phyloP scores from a whole-genome alignment of 2,329 filamentous ascomycete species.

The Cryoendolithus antarcticus region DNA sequence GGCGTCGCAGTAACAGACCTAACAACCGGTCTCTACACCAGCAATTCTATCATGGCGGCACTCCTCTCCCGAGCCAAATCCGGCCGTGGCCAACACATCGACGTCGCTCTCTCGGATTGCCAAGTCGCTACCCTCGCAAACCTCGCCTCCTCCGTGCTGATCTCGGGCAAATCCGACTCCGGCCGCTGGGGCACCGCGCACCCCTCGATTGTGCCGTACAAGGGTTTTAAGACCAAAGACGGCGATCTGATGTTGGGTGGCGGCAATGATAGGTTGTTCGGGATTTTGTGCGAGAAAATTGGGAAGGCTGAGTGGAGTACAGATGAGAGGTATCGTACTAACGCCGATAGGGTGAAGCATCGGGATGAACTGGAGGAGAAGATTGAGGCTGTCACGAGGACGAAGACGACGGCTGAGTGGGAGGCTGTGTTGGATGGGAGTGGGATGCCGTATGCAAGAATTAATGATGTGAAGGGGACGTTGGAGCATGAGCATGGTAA shows the following conservation, averaged over 20 bases:
- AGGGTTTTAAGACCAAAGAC: constrained; percentile 58
- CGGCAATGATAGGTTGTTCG: constrained; percentile 51
- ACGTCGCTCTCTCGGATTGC: constrained; percentile 82
- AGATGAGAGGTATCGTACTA: constrained; percentile 46
- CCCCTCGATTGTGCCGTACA: constrained; percentile 95
- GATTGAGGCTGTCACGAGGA: constrained; percentile 63
- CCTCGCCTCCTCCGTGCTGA: constrained; percentile 80
- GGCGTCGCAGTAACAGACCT: constrained; percentile 94
- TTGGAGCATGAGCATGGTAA: constrained; percentile 73
- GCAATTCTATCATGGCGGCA: constrained; percentile 90
- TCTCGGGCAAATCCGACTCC: constrained; percentile 75
- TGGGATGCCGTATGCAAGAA: constrained; percentile 86
- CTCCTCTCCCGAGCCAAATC: constrained; percentile 63
- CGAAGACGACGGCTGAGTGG: constrained; percentile 80
- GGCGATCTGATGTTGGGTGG: constrained; percentile 53
- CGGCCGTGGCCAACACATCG: constrained; percentile 79
- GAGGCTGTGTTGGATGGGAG: constrained; percentile 74
- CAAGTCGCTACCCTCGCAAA: constrained; percentile 93
- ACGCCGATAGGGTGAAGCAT: constrained; percentile 51
- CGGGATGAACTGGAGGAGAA: constrained; percentile 63
- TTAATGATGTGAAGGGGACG: constrained; percentile 83
- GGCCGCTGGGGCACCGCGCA: constrained; percentile 95
- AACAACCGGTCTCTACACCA: constrained; percentile 88
- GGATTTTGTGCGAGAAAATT: constrained; percentile 45
- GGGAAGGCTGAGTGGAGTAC: constrained; percentile 46